Conservation (phyloP, 2,329 filamentous ascomycete species). For the Cercospora sp. region DNA sequence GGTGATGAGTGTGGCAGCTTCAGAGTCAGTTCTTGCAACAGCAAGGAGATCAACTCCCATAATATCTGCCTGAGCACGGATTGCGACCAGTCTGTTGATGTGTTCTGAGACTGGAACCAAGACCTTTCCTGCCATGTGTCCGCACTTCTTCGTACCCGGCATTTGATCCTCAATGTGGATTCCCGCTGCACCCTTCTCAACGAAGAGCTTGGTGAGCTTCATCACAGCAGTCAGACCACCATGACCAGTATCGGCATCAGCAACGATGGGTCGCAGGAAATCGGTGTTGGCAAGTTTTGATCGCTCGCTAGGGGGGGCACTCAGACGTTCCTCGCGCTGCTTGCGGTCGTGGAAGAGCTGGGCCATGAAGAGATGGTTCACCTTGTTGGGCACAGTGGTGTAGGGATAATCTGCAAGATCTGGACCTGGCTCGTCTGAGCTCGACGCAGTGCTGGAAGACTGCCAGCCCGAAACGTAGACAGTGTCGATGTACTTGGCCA, state of each 20-base stretch:
- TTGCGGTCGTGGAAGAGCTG: conserved; percentile 99
- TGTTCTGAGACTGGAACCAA: conserved; percentile 96
- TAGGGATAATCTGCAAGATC: conserved; percentile 95
- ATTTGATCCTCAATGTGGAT: conserved; percentile 99
- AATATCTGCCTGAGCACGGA: conserved; percentile 95
- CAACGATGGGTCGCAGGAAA: conserved; percentile 93
- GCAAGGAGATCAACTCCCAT: conserved; percentile 91
- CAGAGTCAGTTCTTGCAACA: conserved; percentile 92
- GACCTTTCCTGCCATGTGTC: conserved; percentile 98
- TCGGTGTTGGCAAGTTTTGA: conserved; percentile 76
- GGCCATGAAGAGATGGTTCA: conserved; percentile 94
- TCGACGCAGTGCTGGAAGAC: conserved; percentile 91
- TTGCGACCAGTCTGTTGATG: conserved; percentile 95
- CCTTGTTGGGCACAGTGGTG: conserved; percentile 97
- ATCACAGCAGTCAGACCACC: conserved; percentile 97
- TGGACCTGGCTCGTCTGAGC: conserved; percentile 92
- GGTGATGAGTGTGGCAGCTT: conserved; percentile 95
- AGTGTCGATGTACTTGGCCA: conserved; percentile 98
- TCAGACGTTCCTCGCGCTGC: conserved; percentile 91
- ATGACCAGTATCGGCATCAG: conserved; percentile 95
- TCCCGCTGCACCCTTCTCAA: conserved; percentile 93
- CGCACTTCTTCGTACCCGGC: conserved; percentile 98
- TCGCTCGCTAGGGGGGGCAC: conserved; percentile 70
- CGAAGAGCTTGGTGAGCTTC: conserved; percentile 97
- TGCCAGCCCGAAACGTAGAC: conserved; percentile 99